These are phyloP conservation scores for Ophiosphaerella herpotricha DNA, from an alignment of 2,329 filamentous ascomycete species.

Conservation along the genomic window DNA sequence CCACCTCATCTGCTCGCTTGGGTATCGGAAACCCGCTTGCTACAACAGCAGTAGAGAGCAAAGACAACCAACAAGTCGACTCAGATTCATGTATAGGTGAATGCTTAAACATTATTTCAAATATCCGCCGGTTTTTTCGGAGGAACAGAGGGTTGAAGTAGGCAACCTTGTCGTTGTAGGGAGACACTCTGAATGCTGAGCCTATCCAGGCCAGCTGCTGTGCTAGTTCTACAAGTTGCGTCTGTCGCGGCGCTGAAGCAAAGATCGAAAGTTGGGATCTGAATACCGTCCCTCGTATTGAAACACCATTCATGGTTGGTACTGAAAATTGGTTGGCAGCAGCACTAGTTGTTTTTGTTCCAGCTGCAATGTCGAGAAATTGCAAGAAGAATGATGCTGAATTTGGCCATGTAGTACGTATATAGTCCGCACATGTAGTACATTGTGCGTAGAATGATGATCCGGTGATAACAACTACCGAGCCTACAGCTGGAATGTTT, in stretches of 20 bases:
- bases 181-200: no score
- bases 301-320: no score
- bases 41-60: constrained; percentile 16
- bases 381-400: constrained; percentile 7
- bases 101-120: constrained; percentile 3
- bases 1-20: constrained; percentile 9
- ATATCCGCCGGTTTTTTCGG: constrained; percentile 10
- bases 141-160: constrained; percentile 11
- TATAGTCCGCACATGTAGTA: constrained; percentile 19
- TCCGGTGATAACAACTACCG: constrained; percentile 12
- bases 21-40: constrained; percentile 19
- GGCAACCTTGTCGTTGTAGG: no score
- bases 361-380: background rate
- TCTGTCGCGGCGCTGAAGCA: no score
- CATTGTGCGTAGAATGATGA: constrained; percentile 17
- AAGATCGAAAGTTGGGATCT: no score
- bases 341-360: no score
- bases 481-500: constrained; percentile 4
- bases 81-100: constrained; percentile 8
- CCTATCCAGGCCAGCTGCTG: no score
- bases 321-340: no score
- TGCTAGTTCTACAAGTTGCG: no score
- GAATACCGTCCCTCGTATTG: no score
- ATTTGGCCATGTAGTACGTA: constrained; percentile 13
- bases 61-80: constrained; percentile 15